phyloP scores from a whole-genome alignment of 192 early-diverging fungal species.

The Diversispora epigaea region DNA sequence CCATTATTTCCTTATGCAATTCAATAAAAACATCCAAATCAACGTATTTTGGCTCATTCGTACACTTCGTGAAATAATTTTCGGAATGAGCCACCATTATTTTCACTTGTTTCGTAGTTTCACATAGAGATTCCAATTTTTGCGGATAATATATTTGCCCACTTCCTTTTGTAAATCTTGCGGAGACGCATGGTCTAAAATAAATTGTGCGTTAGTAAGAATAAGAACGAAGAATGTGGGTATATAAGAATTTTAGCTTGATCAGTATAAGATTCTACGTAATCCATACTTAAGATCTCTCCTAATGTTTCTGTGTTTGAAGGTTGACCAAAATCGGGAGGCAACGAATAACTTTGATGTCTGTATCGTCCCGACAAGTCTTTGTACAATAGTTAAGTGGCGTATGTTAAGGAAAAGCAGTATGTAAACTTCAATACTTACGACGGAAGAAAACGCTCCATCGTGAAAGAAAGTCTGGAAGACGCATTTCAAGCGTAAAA shows the following conservation, averaged over 20 bases:
- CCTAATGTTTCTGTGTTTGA: constrained; percentile 3
- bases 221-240: constrained; percentile 21
- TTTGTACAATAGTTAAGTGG: neutral
- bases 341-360: constrained; percentile 14
- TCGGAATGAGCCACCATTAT: constrained; percentile 6
- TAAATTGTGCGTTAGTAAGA: constrained; percentile 16
- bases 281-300: constrained; percentile 19
- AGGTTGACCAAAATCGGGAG: constrained; percentile 5
- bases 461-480: constrained; percentile 1
- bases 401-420: constrained; percentile 3
- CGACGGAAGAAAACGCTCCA: neutral
- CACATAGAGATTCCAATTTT: constrained; percentile 25
- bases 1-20: neutral
- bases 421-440: constrained; percentile 3
- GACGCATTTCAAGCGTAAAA: neutral
- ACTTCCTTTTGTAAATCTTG: constrained; percentile 18
- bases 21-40: constrained; percentile 6
- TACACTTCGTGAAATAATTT: constrained; percentile 2
- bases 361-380: neutral
- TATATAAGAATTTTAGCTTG: constrained; percentile 19
- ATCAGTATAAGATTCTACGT: constrained; percentile 18
- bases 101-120: constrained; percentile 12
- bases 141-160: constrained; percentile 23
- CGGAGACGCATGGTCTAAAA: constrained; percentile 7
- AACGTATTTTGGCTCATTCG: constrained; percentile 12